A percentile compares a stretch with the other conserved stretches of the same genome.
phyloP scores from a whole-genome alignment of 805 yeast genomes.

The Cyberlindnera xylosilytica region DNA sequence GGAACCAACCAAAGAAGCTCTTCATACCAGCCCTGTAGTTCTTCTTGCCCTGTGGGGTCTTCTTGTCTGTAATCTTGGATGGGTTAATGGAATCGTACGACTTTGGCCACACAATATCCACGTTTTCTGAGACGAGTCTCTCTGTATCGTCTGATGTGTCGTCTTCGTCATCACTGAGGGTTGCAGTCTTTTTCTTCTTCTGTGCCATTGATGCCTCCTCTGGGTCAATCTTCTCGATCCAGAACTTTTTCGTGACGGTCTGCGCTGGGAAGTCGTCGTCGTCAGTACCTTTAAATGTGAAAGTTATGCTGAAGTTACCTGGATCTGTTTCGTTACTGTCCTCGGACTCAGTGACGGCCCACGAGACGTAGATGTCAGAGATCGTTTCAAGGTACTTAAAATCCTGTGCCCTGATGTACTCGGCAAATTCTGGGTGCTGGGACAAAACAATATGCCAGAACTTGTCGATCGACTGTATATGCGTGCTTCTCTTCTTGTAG shows the following conservation, averaged over 20 bases:
- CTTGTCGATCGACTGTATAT: conserved; percentile 55
- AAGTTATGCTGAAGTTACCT: conserved; percentile 56
- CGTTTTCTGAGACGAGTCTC: conserved; percentile 50
- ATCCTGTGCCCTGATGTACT: conserved; percentile 73
- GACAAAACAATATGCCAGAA: conserved; percentile 90
- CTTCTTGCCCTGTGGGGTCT: conserved; percentile 54
- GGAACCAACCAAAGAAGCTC: conserved; percentile 84
- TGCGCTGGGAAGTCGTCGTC: conserved; percentile 50
- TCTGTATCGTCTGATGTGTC: conserved; percentile 47
- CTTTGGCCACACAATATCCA: conserved; percentile 65
- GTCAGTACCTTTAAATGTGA: conserved; percentile 48
- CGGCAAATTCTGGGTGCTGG: conserved; percentile 81
- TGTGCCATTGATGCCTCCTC: conserved; percentile 11
- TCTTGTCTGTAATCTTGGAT: conserved; percentile 39
- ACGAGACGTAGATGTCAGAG: conserved; percentile 58
- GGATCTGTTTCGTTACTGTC: conserved; percentile 34
- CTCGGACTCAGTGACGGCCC: conserved; percentile 34
- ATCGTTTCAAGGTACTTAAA: conserved; percentile 69
- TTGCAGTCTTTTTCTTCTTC: conserved; percentile 17
- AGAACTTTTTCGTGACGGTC: conserved; percentile 57
- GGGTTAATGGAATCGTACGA: conserved; percentile 60
- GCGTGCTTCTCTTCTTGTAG: conserved; percentile 52
- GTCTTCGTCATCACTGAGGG: conserved; percentile 28
- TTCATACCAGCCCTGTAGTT: conserved; percentile 70
- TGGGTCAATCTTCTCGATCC: conserved; percentile 31